Base-by-base conservation (phyloP, 495 filamentous ascomycete genomes). In the Aspergillus bertholletiae region DNA sequence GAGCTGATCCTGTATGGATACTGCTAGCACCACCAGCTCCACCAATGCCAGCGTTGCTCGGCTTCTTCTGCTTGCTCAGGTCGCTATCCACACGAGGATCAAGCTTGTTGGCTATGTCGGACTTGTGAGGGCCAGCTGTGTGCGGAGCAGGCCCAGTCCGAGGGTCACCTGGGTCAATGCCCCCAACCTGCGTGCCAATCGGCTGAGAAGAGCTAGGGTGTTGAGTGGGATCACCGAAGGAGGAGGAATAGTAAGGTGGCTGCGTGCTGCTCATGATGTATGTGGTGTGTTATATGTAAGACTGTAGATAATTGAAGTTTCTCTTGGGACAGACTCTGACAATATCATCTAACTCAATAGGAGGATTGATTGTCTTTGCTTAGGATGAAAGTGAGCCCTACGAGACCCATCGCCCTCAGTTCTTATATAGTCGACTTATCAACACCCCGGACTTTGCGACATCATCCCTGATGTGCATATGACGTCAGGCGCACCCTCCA, bases 21-120 rank as follows among this genome's bases (percentile, higher is more conserved):
- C 63, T 68, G 39, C 60, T 39, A 23, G 56, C 46, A 20, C 64
- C 67, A 23, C 63, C 50, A 5, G 46, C 46, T 1, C 46, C 26
- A 18, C 17, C 39, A 43, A 22, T 18, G 2, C 18, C 17, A 5
- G 39, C 39, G 9, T 43, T 15, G 9, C 39, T 43, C 7, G 39
- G 22, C 39, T 43, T 21, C n/a, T 40, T 18, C 39, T 27, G 32
- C 27, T 46, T 58, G 62, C 64, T 60, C 8, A 54, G 56, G 49
- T 77, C 74, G 28, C 71, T 74, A 55, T 81, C 79, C 0, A 81
- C 75, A 35, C 74, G 73, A 32, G 80, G 78, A 55, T 83, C 80
- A 22, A 71, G 46, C 58, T 76, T 75, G 53, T 80, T 82, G 23
- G 60, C 61, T n/a, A 66, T 7, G 44, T 74, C 71, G 9, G 72